Evolutionary conservation across 345 rosid species (phyloP), one percentile per base, ranked within the genome.

Genomic region (Citrus sp.): DNA sequence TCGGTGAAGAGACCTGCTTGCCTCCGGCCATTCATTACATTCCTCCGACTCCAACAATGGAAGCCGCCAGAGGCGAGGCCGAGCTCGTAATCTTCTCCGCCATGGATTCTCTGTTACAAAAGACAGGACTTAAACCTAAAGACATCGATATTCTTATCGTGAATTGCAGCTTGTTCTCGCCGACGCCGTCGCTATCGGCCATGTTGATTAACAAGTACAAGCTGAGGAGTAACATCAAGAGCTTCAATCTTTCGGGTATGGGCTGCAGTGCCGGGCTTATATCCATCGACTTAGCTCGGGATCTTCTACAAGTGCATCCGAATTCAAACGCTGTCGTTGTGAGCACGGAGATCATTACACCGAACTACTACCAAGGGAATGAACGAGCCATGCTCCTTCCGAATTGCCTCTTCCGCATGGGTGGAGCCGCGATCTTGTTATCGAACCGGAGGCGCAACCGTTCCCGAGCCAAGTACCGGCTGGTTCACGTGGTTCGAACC

Each of bases 321-420:
- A 90, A 89, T 75, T 88, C 97, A 0, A 87, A 90, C 61, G 94
- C 92, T 0, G 86, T 93, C 5, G 87, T 91, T 2, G 87, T 93
- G 3, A 91, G 95, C 79, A 90, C 95, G 0, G 97, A 91, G 87
- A 91, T 91, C 87, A 90, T 91, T 30, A 91, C 90, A 0, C 94
- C 94, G 0, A 93, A 90, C 76, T 88, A 87, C 73, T 93, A 93
- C 81, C 37, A 87, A 46, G 97, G 95, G 3, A 93, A 90, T 0
- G 95, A 87, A 75, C 83, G 93, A 84, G 91, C 97, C 38, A 93
- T 90, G 95, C 90, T 93, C 68, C 87, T 93, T 1, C 92, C 95
- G 5, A 93, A 93, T 56, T 93, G 97, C 46, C 90, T 93, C 38
- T 93, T 93, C 86, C 92, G 97, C 14, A 91, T 93, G 95, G 97